Conservation (phyloP, 1,284 basidiomycete genomes). For the Athelia sp. region DNA sequence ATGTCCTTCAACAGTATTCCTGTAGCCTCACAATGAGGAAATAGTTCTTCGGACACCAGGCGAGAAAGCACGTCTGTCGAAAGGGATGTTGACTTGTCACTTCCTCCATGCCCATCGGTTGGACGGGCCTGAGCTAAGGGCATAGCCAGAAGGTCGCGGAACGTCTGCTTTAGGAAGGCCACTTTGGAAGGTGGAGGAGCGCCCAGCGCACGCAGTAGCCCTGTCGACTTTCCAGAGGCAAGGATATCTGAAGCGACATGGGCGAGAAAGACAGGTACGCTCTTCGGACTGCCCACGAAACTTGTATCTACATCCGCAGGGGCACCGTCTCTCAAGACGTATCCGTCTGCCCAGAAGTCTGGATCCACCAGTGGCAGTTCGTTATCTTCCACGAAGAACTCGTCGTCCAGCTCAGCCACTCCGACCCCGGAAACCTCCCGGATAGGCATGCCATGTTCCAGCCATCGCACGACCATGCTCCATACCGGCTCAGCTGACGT, state of each 20-base stretch:
- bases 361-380: slow-evolving; percentile 59
- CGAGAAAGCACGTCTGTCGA: slow-evolving; percentile 58
- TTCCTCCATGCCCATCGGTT: not conserved
- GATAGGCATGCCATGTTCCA: slow-evolving; percentile 67
- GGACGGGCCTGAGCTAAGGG: slow-evolving; percentile 12
- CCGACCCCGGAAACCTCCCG: slow-evolving; percentile 32
- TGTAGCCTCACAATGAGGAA: slow-evolving; percentile 50
- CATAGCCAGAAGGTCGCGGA: slow-evolving; percentile 25
- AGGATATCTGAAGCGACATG: slow-evolving; percentile 56
- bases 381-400: slow-evolving; percentile 79
- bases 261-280: slow-evolving; percentile 56
- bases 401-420: slow-evolving; percentile 51
- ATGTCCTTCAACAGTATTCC: slow-evolving; percentile 55
- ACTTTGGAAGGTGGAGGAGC: slow-evolving; percentile 5
- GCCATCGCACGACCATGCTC: slow-evolving; percentile 69
- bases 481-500: slow-evolving; percentile 67
- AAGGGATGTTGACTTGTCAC: slow-evolving; percentile 29
- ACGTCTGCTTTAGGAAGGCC: slow-evolving; percentile 20
- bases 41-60: slow-evolving; percentile 59
- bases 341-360: slow-evolving; percentile 81
- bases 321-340: slow-evolving; percentile 44
- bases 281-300: slow-evolving; percentile 20
- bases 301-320: slow-evolving; percentile 18
- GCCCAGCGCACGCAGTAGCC: slow-evolving; percentile 52
- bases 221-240: slow-evolving; percentile 75